Conservation (phyloP, 805 yeast genomes). For the Zygosaccharomyces kombuchaensis region DNA sequence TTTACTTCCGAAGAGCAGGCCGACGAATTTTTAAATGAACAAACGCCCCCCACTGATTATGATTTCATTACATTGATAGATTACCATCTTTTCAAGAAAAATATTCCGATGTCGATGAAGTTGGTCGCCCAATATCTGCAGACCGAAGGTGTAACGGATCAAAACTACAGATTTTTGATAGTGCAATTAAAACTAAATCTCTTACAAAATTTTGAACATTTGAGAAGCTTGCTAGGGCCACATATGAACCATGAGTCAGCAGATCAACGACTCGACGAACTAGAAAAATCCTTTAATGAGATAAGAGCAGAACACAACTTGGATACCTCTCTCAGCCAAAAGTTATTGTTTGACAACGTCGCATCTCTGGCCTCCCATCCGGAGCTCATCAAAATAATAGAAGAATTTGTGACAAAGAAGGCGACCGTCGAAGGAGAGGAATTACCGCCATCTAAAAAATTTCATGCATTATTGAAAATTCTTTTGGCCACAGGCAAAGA, state of each 20-base stretch:
- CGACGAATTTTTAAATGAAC: conserved; percentile 27
- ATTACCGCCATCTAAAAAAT: conserved; percentile 20
- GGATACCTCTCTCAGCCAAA: conserved; percentile 15
- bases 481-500: conserved; percentile 24
- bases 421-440: conserved; percentile 9
- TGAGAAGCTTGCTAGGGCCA: conserved; percentile 16
- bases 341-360: conserved; percentile 21
- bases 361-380: conserved; percentile 17
- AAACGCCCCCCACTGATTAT: conserved; percentile 24
- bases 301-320: conserved; percentile 19
- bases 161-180: conserved; percentile 19
- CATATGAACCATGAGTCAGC: conserved; percentile 9
- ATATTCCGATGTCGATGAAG: conserved; percentile 12
- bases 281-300: conserved; percentile 14
- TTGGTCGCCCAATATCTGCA: conserved; percentile 28
- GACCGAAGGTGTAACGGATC: conserved; percentile 15
- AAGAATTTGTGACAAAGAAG: conserved; percentile 14
- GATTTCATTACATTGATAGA: conserved; percentile 30
- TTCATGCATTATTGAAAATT: conserved; percentile 26
- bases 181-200: conserved; percentile 26
- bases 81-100: conserved; percentile 21
- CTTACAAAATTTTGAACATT: conserved; percentile 22
- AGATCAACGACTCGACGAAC: conserved; percentile 6
- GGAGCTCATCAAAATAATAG: conserved; percentile 14
- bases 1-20: conserved; percentile 33